phyloP scores from a whole-genome alignment of 345 rosid species.

The Excoecaria cochinchinensis region DNA sequence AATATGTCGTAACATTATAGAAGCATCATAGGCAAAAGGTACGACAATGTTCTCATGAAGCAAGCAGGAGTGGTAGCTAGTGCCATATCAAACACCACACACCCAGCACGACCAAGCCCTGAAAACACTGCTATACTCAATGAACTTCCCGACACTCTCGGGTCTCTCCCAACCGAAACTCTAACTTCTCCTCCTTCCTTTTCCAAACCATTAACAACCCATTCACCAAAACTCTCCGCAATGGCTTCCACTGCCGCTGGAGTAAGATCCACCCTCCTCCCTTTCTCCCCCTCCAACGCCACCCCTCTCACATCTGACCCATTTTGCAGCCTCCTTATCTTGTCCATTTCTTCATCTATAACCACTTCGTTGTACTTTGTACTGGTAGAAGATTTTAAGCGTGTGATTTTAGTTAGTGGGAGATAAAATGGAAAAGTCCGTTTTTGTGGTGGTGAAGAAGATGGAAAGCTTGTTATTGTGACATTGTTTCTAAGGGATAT shows the following conservation, averaged over 20 bases:
- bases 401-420: conserved; percentile 4
- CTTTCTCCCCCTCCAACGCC: conserved; percentile 85
- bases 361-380: conserved; percentile 41
- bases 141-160: conserved; percentile 62
- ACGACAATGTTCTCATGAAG: conserved; percentile 80
- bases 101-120: conserved; percentile 78
- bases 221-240: conserved; percentile 89
- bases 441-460: conserved; percentile 22
- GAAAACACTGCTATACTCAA: conserved; percentile 75
- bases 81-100: conserved; percentile 76
- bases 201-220: conserved; percentile 53
- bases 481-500: conserved; percentile 28
- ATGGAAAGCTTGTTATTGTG: conserved; percentile 29
- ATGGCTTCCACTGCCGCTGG: conserved; percentile 89
- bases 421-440: conserved; percentile 18
- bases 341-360: conserved; percentile 71
- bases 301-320: conserved; percentile 94
- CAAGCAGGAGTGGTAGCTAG: conserved; percentile 97
- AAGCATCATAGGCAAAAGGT: conserved; percentile 76
- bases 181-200: conserved; percentile 38
- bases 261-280: conserved; percentile 64
- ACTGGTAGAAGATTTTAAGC: conserved; percentile 30
- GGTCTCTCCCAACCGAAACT: conserved; percentile 82
- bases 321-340: conserved; percentile 74
- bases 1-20: conserved; percentile 62